Conservation (phyloP, 352 stramenopile species). For the Globisporangium recalcitrans region DNA sequence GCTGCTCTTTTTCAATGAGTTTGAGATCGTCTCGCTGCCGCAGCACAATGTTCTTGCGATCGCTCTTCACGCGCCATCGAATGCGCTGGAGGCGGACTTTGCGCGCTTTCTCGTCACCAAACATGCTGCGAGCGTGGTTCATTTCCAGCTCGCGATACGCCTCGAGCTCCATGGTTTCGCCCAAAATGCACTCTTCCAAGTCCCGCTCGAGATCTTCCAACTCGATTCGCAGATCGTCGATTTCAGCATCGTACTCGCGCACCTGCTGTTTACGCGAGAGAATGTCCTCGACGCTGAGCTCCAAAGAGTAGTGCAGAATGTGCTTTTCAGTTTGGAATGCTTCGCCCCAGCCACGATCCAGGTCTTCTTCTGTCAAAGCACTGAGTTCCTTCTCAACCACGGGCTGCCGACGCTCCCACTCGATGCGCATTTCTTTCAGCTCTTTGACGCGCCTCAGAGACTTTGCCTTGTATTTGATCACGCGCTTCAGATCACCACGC, state of each 20-base stretch:
- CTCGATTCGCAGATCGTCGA: slow-evolving; percentile 65
- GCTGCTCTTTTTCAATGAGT: slow-evolving; percentile 26
- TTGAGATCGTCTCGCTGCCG: slow-evolving; percentile 36
- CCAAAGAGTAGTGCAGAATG: slow-evolving; percentile 54
- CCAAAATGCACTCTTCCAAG: slow-evolving; percentile 56
- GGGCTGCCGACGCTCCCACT: slow-evolving; percentile 75
- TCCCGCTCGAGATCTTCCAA: slow-evolving; percentile 79
- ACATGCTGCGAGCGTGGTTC: slow-evolving; percentile 34
- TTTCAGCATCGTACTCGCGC: slow-evolving; percentile 63
- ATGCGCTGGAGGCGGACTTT: slow-evolving; percentile 52
- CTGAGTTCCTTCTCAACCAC: slow-evolving; percentile 68
- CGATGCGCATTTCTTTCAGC: slow-evolving; percentile 68
- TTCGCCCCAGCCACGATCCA: slow-evolving; percentile 72
- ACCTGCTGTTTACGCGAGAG: slow-evolving; percentile 52
- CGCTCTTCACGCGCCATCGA: slow-evolving; percentile 56
- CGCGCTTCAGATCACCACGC: slow-evolving; percentile 47
- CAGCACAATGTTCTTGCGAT: slow-evolving; percentile 48
- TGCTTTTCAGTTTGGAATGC: slow-evolving; percentile 78
- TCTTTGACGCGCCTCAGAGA: slow-evolving; percentile 63
- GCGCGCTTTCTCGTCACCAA: slow-evolving; percentile 28
- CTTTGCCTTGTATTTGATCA: slow-evolving; percentile 78
- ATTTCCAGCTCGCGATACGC: slow-evolving; percentile 54
- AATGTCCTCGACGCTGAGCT: slow-evolving; percentile 79
- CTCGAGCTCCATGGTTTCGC: slow-evolving; percentile 63
- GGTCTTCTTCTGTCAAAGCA: slow-evolving; percentile 56